Conservation (phyloP, 2,329 filamentous ascomycete genomes). For the Fusarium sp. region DNA sequence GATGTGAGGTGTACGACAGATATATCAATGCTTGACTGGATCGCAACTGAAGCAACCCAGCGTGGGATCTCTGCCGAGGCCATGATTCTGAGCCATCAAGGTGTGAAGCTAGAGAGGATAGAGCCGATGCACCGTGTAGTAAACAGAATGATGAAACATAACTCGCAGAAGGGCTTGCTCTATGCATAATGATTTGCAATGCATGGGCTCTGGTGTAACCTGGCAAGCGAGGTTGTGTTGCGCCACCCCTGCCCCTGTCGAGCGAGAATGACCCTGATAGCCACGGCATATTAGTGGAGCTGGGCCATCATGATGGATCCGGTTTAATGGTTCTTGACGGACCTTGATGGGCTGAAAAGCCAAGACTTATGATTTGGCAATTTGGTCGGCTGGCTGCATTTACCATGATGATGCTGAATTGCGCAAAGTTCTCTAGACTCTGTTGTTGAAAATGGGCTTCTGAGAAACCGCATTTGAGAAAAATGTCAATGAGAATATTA, state of each 20-base stretch:
- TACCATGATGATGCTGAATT: background rate
- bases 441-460: background rate
- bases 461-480: background rate
- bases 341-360: constrained; percentile 26
- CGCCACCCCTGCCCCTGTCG: background rate
- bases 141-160: background rate
- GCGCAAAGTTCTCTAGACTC: background rate
- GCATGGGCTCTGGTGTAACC: constrained; percentile 6
- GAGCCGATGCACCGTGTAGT: background rate
- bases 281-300: background rate
- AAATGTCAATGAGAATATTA: background rate
- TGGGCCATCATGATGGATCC: background rate
- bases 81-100: constrained; percentile 27
- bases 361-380: background rate
- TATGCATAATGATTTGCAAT: constrained; percentile 14
- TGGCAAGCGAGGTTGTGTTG: background rate
- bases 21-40: background rate
- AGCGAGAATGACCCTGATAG: constrained; percentile 30
- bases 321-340: background rate
- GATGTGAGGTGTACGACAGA: background rate
- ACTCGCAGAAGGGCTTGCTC: background rate
- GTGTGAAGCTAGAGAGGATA: constrained; percentile 1
- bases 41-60: background rate
- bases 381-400: background rate
- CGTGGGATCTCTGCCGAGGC: background rate